These are phyloP conservation scores for Hypomontagnella submonticulosa DNA, from an alignment of 495 filamentous ascomycete species.

Conservation along the genomic window DNA sequence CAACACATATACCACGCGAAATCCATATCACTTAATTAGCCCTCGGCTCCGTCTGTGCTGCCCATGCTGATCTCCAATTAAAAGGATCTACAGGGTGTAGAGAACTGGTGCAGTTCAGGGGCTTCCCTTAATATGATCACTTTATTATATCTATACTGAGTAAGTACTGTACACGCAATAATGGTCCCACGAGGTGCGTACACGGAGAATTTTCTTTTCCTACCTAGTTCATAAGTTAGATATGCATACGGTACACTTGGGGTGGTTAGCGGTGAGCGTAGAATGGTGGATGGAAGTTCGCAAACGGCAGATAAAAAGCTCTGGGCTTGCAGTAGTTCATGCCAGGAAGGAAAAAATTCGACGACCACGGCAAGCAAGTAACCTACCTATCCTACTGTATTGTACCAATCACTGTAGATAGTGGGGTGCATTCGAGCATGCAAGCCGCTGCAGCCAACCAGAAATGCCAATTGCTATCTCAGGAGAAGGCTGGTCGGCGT, in stretches of 20 bases:
- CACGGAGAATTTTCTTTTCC: conserved; percentile 11
- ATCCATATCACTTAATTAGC: conserved; percentile 5
- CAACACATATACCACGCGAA: conserved; percentile 8
- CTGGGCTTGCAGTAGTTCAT: conserved; percentile 33
- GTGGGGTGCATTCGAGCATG: conserved; percentile 18
- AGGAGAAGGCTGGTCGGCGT: conserved; percentile 34
- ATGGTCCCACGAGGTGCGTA: background rate
- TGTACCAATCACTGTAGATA: conserved; percentile 25
- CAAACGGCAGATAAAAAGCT: background rate
- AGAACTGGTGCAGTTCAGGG: conserved; percentile 33
- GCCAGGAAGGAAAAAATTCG: conserved; percentile 14
- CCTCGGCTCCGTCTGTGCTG: conserved; percentile 32
- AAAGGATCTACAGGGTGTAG: conserved; percentile 36
- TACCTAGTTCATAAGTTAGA: background rate
- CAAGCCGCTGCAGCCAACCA: conserved; percentile 35
- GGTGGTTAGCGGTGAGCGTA: conserved; percentile 22
- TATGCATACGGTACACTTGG: background rate
- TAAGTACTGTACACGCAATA: background rate
- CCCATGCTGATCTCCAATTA: conserved; percentile 34
- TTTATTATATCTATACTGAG: background rate
- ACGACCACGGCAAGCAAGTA: conserved; percentile 33
- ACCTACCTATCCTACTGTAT: too few species aligned
- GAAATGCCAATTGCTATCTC: conserved; percentile 28
- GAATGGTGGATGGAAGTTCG: conserved; percentile 13
- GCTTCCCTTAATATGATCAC: conserved; percentile 28